Evolutionary conservation across 768 basidiomycete genomes (phyloP).

Genomic region (Rhodotorula taiwanensis): DNA sequence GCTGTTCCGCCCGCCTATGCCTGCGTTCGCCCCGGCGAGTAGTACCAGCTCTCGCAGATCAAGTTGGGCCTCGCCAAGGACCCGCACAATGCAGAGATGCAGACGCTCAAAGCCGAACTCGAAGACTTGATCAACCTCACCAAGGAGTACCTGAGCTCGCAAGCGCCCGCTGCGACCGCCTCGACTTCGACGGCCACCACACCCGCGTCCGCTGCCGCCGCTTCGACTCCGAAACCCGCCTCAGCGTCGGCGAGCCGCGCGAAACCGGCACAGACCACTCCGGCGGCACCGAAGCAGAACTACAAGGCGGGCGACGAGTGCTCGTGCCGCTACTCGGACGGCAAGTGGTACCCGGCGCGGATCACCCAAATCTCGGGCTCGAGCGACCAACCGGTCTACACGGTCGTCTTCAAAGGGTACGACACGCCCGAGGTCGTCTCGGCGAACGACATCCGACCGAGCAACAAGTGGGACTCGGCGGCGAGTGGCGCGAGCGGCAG

Average conservation of each 20-base stretch:
- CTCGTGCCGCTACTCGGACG: constrained; percentile 76
- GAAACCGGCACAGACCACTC: neutral
- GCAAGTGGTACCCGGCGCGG: constrained; percentile 78
- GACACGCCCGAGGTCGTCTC: constrained; percentile 82
- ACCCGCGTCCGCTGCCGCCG: constrained; percentile 47
- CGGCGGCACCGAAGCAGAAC: neutral
- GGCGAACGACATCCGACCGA: constrained; percentile 47
- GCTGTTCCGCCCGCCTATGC: too few species aligned
- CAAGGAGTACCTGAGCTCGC: constrained; percentile 52
- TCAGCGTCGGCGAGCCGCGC: neutral
- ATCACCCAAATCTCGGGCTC: constrained; percentile 79
- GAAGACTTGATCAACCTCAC: constrained; percentile 76
- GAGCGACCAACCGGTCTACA: constrained; percentile 72
- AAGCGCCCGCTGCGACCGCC: constrained; percentile 43
- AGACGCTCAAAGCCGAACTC: constrained; percentile 66
- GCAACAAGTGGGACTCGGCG: constrained; percentile 37
- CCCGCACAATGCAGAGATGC: constrained; percentile 65
- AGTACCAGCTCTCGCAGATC: constrained; percentile 53
- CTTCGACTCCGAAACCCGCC: neutral
- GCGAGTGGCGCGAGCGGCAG: neutral
- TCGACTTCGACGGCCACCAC: constrained; percentile 45
- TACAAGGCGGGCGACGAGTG: constrained; percentile 80
- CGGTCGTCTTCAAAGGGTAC: constrained; percentile 84
- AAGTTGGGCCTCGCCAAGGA: constrained; percentile 70
- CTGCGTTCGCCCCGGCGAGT: too few species aligned